A percentile compares a stretch with the other conserved stretches of the same genome.
phyloP scores from a whole-genome alignment of 768 basidiomycete genomes.

The Neoboletus subvelutipes region DNA sequence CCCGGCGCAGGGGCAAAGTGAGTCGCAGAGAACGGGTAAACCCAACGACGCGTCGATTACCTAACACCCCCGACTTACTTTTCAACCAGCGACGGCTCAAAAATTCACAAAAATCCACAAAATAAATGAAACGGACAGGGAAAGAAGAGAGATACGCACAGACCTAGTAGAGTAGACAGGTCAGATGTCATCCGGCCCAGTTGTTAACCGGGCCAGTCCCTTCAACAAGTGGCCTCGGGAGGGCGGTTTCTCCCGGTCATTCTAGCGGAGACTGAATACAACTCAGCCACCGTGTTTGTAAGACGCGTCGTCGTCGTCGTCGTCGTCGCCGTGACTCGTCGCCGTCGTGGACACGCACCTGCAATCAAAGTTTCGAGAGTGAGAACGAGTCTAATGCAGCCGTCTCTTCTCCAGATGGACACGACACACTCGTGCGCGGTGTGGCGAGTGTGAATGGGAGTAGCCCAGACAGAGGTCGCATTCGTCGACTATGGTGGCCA shows the following conservation, averaged over 20 bases:
- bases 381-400: neutral
- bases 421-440: neutral
- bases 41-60: conserved; percentile 34
- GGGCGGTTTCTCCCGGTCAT: neutral
- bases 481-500: neutral
- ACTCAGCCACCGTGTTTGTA: conserved; percentile 7
- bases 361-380: neutral
- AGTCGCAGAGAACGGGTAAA: conserved; percentile 20
- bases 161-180: neutral
- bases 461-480: neutral
- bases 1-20: conserved; percentile 26
- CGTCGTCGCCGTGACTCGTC: conserved; percentile 13
- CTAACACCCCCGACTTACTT: conserved; percentile 19
- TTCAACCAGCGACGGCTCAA: conserved; percentile 27
- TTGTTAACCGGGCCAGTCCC: conserved; percentile 17
- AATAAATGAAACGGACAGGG: neutral
- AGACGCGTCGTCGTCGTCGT: neutral
- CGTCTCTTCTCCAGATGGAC: neutral
- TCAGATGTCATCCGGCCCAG: neutral
- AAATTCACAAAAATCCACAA: conserved; percentile 5
- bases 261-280: conserved; percentile 19
- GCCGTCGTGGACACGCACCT: conserved; percentile 11
- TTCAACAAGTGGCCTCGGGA: neutral
- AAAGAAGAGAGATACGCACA: neutral
- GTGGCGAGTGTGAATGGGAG: neutral